Evolutionary conservation across 257 asterid genomes (phyloP), one percentile per base, ranked within the genome.

Genomic region (Euphrasia confusa): DNA sequence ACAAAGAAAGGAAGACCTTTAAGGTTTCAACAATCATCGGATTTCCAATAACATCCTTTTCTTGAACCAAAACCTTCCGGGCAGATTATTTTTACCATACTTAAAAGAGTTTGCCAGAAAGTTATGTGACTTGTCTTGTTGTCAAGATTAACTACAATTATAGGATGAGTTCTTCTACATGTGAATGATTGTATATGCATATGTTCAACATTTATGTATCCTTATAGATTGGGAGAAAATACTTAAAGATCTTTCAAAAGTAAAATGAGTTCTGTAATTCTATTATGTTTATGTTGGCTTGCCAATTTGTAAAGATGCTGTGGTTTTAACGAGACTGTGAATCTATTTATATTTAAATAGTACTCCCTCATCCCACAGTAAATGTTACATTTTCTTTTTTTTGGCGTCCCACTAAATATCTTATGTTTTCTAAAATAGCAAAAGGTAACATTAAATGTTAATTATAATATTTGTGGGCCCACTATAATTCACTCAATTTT

Each of bases 241-340:
- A 55, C 3, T 37, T 37, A 8, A 37, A 37, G 10, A 40, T 26
- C 35, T 39, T 21, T 59, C 33, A 30, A 12, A 39, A 40, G 24
- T 37, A 1, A 52, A 39, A 28, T 57, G 56, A 48, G 57, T 17
- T 57, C 53, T 18, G 4, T 2, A 53, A 44, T 40, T 15, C 53
- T 56, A 8, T 54, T 54, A 7, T 50, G 40, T 3, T 15, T 37
- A 37, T 37, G 33, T 24, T 13, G 48, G 69, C 44, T 10, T 28
- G 58, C 18, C 63, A 54, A 58, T 67, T 21, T 18, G 30, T 50
- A 15, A 27, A 61, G 24, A 14, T 15, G 13, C 12, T 24, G 30
- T 32, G 57, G 49, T 39, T 61, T 40, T 42, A 26, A 63, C 15
- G 61, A 64, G 55, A 61, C 33, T 58, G 56, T 35, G 4, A 58